Evolutionary conservation across 2,329 filamentous ascomycete species (phyloP).

Genomic region (Cladosporium sp.): DNA sequence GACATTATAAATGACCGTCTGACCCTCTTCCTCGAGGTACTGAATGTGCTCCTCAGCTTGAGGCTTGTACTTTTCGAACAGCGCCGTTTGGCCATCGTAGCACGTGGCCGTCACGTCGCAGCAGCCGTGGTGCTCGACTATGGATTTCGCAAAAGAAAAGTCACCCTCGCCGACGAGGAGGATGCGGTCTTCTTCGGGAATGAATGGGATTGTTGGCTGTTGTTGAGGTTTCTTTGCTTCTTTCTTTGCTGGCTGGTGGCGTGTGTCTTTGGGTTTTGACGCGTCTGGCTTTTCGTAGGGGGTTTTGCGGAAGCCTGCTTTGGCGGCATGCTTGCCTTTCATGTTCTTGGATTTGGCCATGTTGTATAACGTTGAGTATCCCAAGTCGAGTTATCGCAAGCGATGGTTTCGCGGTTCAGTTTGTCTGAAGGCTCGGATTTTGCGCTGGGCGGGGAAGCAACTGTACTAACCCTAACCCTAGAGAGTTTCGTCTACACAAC

Average conservation of each 20-base stretch:
- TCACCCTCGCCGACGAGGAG: conserved; percentile 76
- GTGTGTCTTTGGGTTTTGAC: conserved; percentile 1
- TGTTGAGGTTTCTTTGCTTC: conserved; percentile 22
- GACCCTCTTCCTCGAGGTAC: conserved; percentile 45
- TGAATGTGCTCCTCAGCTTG: conserved; percentile 58
- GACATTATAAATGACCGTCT: conserved; percentile 54
- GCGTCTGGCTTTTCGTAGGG: conserved; percentile 8
- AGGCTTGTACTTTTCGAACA: conserved; percentile 64
- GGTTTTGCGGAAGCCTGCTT: conserved; percentile 2
- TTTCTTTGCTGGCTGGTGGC: conserved; percentile 15
- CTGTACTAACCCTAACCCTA: background rate
- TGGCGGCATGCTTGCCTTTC: conserved; percentile 9
- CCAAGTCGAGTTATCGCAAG: background rate
- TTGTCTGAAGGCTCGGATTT: background rate
- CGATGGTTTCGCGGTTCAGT: background rate
- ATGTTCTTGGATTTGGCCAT: conserved; percentile 13
- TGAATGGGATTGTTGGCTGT: conserved; percentile 62
- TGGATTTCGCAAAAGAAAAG: conserved; percentile 68
- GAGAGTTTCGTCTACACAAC: no score
- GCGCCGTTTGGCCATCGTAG: conserved; percentile 54
- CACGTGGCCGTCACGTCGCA: conserved; percentile 65
- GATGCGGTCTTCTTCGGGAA: conserved; percentile 56
- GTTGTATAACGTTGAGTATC: background rate
- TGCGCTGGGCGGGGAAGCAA: background rate
- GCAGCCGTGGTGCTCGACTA: conserved; percentile 63